Conservation (phyloP, 345 rosid species). For the Camelina neglecta region DNA sequence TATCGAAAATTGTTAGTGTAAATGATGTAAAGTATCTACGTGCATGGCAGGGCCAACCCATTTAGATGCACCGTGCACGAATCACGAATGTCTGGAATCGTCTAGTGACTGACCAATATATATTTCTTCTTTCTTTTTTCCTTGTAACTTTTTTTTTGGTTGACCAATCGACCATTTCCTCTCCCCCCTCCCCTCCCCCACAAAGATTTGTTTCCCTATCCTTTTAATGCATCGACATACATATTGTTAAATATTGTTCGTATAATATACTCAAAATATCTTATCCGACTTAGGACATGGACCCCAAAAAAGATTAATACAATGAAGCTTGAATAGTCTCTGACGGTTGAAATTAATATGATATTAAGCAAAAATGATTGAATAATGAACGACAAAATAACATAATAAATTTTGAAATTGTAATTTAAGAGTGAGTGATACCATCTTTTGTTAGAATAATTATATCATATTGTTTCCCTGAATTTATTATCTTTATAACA, state of each 20-base stretch:
- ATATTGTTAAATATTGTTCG: neutral
- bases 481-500: slow-evolving; percentile 14
- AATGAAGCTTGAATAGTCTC: neutral
- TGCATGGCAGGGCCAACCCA: slow-evolving; percentile 27
- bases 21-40: too few species aligned
- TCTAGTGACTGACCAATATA: slow-evolving; percentile 15
- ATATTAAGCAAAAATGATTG: neutral
- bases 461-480: neutral
- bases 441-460: neutral
- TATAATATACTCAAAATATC: neutral
- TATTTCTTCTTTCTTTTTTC: neutral
- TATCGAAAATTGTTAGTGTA: too few species aligned
- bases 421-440: too few species aligned
- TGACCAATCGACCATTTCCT: slow-evolving; percentile 28
- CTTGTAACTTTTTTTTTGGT: neutral
- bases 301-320: slow-evolving; percentile 6
- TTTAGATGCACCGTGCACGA: neutral
- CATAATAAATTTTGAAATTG: neutral
- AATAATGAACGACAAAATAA: neutral
- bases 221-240: neutral
- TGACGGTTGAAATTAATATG: neutral
- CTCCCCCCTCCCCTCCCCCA: neutral
- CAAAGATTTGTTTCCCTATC: neutral
- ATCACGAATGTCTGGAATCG: slow-evolving; percentile 22
- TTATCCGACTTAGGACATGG: slow-evolving; percentile 33